Conservation (phyloP, 2,329 filamentous ascomycete species). For the Decorospora gaudefroyi region DNA sequence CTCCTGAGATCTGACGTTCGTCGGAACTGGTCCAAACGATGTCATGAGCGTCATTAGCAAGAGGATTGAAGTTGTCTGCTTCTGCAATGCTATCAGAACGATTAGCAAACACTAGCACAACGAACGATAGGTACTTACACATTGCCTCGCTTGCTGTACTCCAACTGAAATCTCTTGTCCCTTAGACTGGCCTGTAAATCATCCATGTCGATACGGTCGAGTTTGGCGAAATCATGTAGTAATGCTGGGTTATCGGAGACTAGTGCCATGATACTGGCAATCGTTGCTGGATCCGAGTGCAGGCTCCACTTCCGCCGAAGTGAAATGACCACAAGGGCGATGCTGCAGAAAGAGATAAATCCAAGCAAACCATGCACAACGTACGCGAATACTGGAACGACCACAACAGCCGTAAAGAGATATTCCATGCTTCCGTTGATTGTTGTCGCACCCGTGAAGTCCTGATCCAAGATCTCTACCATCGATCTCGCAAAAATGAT, state of each 20-base stretch:
- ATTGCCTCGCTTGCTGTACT: slow-evolving; percentile 8
- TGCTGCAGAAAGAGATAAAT: slow-evolving; percentile 25
- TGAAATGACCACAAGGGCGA: slow-evolving; percentile 32
- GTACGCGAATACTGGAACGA: slow-evolving; percentile 48
- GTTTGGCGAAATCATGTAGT: slow-evolving; percentile 25
- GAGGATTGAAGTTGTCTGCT: not conserved
- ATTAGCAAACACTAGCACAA: not conserved
- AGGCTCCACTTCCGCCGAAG: slow-evolving; percentile 25
- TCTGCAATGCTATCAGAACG: not conserved
- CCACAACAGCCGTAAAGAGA: slow-evolving; percentile 41
- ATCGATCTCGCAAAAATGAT: slow-evolving; percentile 50
- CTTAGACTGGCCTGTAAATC: slow-evolving; percentile 19
- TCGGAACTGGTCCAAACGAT: not conserved
- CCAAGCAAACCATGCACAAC: slow-evolving; percentile 46
- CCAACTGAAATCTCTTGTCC: slow-evolving; percentile 25
- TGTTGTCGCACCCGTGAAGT: slow-evolving; percentile 10
- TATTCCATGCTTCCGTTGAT: slow-evolving; percentile 24
- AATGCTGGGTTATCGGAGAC: slow-evolving; percentile 32
- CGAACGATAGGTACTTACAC: slow-evolving; percentile 1
- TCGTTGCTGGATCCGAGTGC: slow-evolving; percentile 42
- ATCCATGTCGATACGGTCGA: slow-evolving; percentile 30
- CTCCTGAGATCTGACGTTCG: slow-evolving; percentile 1
- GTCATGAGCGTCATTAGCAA: not conserved
- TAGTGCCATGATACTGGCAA: slow-evolving; percentile 46
- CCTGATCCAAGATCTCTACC: slow-evolving; percentile 33